Conservation (phyloP, 306 rosid species). For the Trichosanthes truncata region DNA sequence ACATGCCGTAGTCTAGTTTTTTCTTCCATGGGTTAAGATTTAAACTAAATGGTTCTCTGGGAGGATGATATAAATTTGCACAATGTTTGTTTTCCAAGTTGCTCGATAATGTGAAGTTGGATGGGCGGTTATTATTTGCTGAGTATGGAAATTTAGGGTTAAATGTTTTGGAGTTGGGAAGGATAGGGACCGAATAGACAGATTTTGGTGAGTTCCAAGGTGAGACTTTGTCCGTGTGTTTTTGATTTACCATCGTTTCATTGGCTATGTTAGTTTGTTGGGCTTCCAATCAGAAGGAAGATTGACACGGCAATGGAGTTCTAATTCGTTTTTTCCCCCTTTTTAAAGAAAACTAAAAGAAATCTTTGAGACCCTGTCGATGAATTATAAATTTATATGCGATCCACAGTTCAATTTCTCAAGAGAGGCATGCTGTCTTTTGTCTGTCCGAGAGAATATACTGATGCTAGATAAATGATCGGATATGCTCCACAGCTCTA, state of each 20-base stretch:
- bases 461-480: not conserved
- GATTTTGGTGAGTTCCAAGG: not conserved
- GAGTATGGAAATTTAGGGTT: not conserved
- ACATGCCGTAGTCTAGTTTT: not conserved
- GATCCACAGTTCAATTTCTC: not conserved
- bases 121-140: not conserved
- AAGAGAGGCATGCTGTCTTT: not conserved
- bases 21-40: not conserved
- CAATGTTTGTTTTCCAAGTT: not conserved
- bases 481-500: not conserved
- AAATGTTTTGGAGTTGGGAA: not conserved
- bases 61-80: not conserved
- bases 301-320: not conserved
- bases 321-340: not conserved
- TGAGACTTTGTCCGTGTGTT: not conserved
- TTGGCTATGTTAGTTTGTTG: not conserved
- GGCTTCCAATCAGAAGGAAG: not conserved
- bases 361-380: not conserved
- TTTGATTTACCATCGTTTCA: not conserved
- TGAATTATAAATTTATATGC: not conserved
- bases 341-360: not conserved
- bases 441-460: not conserved
- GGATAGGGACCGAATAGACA: not conserved
- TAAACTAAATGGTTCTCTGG: not conserved
- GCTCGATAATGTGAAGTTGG: constrained; percentile 5